Conservation (phyloP, 345 rosid genomes). For the Gossypium ekmanianum region DNA sequence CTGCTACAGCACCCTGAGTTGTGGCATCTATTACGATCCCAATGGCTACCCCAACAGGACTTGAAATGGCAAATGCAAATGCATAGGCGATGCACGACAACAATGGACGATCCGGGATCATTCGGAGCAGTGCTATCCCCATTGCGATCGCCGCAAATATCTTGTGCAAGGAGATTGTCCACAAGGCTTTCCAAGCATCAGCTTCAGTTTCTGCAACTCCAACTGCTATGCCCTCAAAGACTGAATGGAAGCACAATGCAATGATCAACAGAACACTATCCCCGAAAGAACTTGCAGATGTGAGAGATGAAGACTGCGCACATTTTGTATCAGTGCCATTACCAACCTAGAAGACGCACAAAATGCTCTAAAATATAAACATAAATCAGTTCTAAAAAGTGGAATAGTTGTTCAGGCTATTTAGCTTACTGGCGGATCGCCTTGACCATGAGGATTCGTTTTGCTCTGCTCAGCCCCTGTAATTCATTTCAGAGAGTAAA, state of each 20-base stretch:
- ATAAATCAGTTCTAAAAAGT: neutral
- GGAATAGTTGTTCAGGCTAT: neutral
- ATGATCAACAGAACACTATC: conserved; percentile 67
- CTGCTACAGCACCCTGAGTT: conserved; percentile 62
- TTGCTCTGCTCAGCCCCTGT: conserved; percentile 32
- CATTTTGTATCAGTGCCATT: conserved; percentile 6
- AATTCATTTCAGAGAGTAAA: neutral
- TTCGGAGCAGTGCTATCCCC: conserved; percentile 82
- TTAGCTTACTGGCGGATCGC: conserved; percentile 17
- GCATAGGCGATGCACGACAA: conserved; percentile 51
- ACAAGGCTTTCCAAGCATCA: conserved; percentile 75
- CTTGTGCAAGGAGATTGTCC: conserved; percentile 71
- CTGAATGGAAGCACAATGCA: conserved; percentile 86
- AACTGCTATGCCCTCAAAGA: conserved; percentile 80
- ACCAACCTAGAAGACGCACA: conserved; percentile 16
- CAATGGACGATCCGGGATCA: conserved; percentile 65
- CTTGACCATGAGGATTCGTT: conserved; percentile 12
- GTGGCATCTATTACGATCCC: conserved; percentile 76
- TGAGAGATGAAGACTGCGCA: conserved; percentile 7
- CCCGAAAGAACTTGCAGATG: conserved; percentile 43
- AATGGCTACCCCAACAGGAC: conserved; percentile 64
- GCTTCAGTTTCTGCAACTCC: conserved; percentile 58
- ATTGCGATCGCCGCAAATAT: conserved; percentile 80
- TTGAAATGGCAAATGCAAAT: conserved; percentile 75
- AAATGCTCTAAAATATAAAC: neutral